Evolutionary conservation across 148 eudicot species (phyloP).

Genomic region (Camellia japonica): DNA sequence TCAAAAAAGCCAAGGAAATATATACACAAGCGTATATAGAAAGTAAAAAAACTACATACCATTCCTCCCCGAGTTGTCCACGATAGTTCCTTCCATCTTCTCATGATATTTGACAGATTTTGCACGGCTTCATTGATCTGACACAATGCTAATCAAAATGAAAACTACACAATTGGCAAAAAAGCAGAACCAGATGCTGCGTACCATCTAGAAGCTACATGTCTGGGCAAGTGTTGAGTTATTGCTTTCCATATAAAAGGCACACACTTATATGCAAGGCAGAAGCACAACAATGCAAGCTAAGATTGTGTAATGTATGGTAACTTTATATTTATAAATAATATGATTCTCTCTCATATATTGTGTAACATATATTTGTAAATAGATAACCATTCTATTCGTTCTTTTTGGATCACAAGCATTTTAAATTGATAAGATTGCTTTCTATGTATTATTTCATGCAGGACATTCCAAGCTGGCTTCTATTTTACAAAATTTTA

Average conservation of each 20-base stretch:
- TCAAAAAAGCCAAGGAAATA: neutral
- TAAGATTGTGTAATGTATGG: neutral
- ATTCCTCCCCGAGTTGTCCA: constrained; percentile 67
- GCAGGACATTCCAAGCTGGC: neutral
- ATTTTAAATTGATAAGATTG: neutral
- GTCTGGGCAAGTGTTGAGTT: neutral
- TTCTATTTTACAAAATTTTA: neutral
- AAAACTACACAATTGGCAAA: neutral
- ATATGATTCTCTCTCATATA: too few species aligned
- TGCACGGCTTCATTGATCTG: constrained; percentile 55
- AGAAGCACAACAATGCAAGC: neutral
- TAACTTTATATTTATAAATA: too few species aligned
- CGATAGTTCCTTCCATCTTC: constrained; percentile 57
- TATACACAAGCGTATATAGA: neutral
- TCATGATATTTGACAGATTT: constrained; percentile 41
- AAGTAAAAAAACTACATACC: constrained; percentile 27
- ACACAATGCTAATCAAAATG: neutral
- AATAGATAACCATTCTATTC: neutral
- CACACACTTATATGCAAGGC: neutral
- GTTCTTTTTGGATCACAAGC: neutral
- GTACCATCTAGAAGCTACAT: neutral
- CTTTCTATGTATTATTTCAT: neutral
- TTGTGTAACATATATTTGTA: too few species aligned
- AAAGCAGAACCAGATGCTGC: neutral
- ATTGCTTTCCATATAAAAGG: neutral